Conservation (phyloP, 106 monocot genomes). For the Alisma plantagoaquatica region DNA sequence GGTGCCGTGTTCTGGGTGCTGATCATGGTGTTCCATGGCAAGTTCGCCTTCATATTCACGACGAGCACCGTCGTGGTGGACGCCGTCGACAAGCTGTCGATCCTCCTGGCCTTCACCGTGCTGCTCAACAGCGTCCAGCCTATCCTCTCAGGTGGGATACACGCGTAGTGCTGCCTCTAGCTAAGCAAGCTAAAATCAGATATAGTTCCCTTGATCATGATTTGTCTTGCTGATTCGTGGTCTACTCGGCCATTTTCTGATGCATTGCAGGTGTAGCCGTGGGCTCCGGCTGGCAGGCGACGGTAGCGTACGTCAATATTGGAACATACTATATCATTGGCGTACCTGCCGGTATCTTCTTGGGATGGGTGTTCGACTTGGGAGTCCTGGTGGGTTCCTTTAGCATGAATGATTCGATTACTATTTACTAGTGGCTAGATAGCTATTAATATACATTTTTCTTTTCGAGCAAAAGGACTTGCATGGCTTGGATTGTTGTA, state of each 20-base stretch:
- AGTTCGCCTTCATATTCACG: slow-evolving; percentile 6
- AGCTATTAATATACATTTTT: too few relatives aligned
- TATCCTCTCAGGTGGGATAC: background rate
- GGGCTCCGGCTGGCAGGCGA: slow-evolving; percentile 13
- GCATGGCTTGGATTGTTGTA: too few relatives aligned
- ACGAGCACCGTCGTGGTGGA: background rate
- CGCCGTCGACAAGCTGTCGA: background rate
- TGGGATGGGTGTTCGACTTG: slow-evolving; percentile 10
- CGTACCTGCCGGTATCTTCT: slow-evolving; percentile 4
- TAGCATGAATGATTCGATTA: too few relatives aligned
- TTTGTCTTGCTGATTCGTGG: background rate
- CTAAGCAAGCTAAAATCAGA: background rate
- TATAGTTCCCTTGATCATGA: background rate
- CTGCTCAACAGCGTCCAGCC: slow-evolving; percentile 3
- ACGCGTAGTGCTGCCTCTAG: too few relatives aligned
- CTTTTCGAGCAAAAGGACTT: too few relatives aligned
- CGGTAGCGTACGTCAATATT: slow-evolving; percentile 14
- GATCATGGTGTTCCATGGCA: background rate
- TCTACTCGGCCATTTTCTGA: background rate
- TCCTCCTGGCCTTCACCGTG: slow-evolving; percentile 1
- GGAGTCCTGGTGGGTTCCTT: slow-evolving; percentile 13
- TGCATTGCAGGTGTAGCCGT: slow-evolving; percentile 16
- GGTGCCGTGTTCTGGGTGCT: background rate
- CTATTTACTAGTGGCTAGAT: too few relatives aligned
- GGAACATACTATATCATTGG: slow-evolving; percentile 19